Percentiles rank a stretch among this genome's conserved stretches.
phyloP scores from a whole-genome alignment of 169 alveolate genomes.

The Plasmodium sp. region DNA sequence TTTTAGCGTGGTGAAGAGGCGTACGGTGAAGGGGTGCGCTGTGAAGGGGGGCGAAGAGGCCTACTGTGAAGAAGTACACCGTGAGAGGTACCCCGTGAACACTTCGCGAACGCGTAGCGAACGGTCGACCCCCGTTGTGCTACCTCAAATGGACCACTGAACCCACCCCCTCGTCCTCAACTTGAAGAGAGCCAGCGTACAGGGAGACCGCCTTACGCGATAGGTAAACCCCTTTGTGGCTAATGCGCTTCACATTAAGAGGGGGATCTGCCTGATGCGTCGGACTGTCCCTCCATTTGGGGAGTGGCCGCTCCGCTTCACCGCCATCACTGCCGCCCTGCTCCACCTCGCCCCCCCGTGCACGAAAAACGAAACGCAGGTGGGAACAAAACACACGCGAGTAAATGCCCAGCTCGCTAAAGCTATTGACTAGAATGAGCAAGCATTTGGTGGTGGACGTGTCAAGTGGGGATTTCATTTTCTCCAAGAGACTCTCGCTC shows the following conservation, averaged over 20 bases:
- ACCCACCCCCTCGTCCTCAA: background rate
- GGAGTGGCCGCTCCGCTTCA: background rate
- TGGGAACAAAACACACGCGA: slow-evolving; percentile 5
- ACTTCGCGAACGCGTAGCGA: too few relatives aligned
- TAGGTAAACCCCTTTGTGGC: background rate
- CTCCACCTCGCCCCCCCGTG: background rate
- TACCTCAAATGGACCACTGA: background rate
- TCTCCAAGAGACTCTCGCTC: slow-evolving; percentile 1
- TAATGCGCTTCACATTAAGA: background rate
- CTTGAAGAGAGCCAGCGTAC: background rate
- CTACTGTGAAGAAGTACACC: too few relatives aligned
- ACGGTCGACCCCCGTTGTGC: background rate
- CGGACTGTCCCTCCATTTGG: background rate
- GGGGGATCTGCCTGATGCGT: background rate
- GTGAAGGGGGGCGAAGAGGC: too few relatives aligned
- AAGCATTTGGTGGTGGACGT: background rate
- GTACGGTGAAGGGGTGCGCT: background rate
- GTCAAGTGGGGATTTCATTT: background rate
- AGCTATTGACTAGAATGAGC: slow-evolving; percentile 48
- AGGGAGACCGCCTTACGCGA: background rate
- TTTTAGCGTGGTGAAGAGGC: background rate
- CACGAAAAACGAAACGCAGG: background rate
- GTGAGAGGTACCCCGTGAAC: too few relatives aligned
- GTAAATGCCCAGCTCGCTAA: slow-evolving; percentile 35
- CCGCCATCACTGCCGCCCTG: background rate